Evolutionary conservation across 2,329 filamentous ascomycete genomes (phyloP).

Genomic region (Metarhizium anisopliae): DNA sequence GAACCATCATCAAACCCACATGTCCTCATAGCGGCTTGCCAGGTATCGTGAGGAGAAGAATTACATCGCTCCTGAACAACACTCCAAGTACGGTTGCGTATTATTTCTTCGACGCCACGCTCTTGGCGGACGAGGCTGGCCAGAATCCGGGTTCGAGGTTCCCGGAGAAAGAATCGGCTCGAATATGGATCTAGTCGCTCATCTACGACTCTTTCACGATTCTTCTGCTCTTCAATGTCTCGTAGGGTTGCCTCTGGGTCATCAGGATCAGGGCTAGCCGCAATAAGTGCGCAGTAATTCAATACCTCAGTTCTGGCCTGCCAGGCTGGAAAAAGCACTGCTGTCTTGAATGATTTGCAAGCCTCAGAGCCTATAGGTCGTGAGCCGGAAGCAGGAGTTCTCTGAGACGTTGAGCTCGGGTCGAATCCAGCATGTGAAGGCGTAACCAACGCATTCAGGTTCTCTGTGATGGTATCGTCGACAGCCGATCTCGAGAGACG

Average conservation of each 20-base stretch:
- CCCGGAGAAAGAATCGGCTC: slow-evolving; percentile 67
- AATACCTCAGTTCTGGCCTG: slow-evolving; percentile 72
- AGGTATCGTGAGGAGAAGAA: slow-evolving; percentile 43
- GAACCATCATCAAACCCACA: slow-evolving; percentile 29
- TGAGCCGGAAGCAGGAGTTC: slow-evolving; percentile 40
- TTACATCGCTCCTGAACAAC: slow-evolving; percentile 69
- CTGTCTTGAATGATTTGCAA: slow-evolving; percentile 65
- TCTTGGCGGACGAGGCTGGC: slow-evolving; percentile 68
- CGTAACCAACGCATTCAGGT: slow-evolving; percentile 80
- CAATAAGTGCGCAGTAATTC: slow-evolving; percentile 82
- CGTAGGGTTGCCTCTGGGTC: slow-evolving; percentile 69
- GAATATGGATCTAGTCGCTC: slow-evolving; percentile 91
- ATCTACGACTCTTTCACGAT: slow-evolving; percentile 67
- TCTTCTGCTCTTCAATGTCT: slow-evolving; percentile 59
- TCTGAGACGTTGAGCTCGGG: slow-evolving; percentile 62
- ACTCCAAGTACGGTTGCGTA: slow-evolving; percentile 74
- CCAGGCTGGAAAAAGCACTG: slow-evolving; percentile 83
- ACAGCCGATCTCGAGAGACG: slow-evolving; percentile 74
- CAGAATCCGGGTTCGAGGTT: slow-evolving; percentile 72
- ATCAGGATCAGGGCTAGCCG: slow-evolving; percentile 76
- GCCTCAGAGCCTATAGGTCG: slow-evolving; percentile 49
- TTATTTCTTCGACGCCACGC: slow-evolving; percentile 66
- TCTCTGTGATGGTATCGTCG: slow-evolving; percentile 89
- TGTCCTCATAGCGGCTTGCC: slow-evolving; percentile 54
- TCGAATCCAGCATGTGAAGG: slow-evolving; percentile 68